phyloP scores from a whole-genome alignment of 441 rosid species.

The Hura crepitans region DNA sequence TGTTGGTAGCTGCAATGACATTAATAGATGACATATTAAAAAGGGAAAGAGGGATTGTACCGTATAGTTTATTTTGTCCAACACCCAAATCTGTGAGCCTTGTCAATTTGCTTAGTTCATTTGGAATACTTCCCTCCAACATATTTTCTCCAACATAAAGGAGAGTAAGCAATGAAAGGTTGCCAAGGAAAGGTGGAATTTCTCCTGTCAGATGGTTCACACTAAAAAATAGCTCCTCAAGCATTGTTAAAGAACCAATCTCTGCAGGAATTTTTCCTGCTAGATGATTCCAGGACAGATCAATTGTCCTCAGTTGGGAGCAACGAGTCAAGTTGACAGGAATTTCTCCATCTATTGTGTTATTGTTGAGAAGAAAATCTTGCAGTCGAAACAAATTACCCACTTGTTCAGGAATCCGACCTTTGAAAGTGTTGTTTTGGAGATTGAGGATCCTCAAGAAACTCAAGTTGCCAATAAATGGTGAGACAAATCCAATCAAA shows the following conservation, averaged over 20 bases:
- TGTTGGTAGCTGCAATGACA: neutral
- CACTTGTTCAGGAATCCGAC: neutral
- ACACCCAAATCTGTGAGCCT: neutral
- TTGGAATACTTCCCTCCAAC: slow-evolving; percentile 7
- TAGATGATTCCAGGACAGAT: neutral
- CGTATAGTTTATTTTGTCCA: neutral
- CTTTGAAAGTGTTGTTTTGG: neutral
- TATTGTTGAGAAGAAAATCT: neutral
- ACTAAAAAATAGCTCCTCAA: neutral
- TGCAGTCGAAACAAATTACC: neutral
- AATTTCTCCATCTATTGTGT: neutral
- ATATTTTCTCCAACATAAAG: neutral
- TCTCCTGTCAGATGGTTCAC: neutral
- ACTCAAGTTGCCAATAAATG: neutral
- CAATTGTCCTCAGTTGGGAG: neutral
- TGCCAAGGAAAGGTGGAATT: slow-evolving; percentile 7
- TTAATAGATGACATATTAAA: neutral
- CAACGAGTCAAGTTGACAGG: slow-evolving; percentile 1
- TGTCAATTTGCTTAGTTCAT: neutral
- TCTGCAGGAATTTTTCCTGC: slow-evolving; percentile 8
- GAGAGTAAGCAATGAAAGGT: neutral
- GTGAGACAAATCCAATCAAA: neutral
- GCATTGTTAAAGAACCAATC: slow-evolving; percentile 9
- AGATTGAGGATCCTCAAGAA: neutral
- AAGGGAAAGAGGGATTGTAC: neutral